Evolutionary conservation across 202 grass and related monocot genomes (phyloP), one percentile per base, ranked within the genome.

Genomic region (Schoenoplectus tabernaemontani): DNA sequence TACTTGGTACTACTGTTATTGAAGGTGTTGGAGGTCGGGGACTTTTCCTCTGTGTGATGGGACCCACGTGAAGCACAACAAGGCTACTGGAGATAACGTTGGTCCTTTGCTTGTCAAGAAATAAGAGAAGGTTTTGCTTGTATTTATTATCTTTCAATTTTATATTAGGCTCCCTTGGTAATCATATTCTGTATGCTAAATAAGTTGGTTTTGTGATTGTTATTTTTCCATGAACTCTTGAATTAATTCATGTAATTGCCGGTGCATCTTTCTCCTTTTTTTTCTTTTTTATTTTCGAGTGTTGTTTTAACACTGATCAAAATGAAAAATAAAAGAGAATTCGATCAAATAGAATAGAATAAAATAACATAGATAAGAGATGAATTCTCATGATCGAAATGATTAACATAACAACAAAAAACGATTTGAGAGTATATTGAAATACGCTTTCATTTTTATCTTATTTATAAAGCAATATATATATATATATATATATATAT

Each of bases 1-100:
- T 23, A 48, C 17, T 7, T 20, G 37, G 48, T n/a, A n/a, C n/a
- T 78, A 36, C 16, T 32, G 85, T 78, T 4, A 37, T 44, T 22
- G 28, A 26, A 97, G 95, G 59, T 98, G 91, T 74, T 98, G 95
- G 95, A 98, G 91, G 76, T 98, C 91, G 37, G 91, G 86, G 28
- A 94, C 95, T 78, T 98, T 98, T 64, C 95, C 95, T 36, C 86
- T 98, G 26, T 97, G 95, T 17, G 91, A 98, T 53, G 95, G 95
- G 73, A 41, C 84, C 69, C 95, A 98, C 84, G 88, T 83, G 81
- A 95, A 92, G 88, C 95, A 98, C 91, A 98, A 98, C 83, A 94
- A 98, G 82, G 89, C 86, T 33, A 98, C 91, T 22, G 91, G 95
- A 16, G 95, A 98, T 84, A 98, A 98, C 23, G 95, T 98, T 4